A percentile compares a stretch with the other conserved stretches of the same genome.
Evolutionary conservation across 2,329 filamentous ascomycete genomes (phyloP).

Genomic region (Aureobasidium sp.): DNA sequence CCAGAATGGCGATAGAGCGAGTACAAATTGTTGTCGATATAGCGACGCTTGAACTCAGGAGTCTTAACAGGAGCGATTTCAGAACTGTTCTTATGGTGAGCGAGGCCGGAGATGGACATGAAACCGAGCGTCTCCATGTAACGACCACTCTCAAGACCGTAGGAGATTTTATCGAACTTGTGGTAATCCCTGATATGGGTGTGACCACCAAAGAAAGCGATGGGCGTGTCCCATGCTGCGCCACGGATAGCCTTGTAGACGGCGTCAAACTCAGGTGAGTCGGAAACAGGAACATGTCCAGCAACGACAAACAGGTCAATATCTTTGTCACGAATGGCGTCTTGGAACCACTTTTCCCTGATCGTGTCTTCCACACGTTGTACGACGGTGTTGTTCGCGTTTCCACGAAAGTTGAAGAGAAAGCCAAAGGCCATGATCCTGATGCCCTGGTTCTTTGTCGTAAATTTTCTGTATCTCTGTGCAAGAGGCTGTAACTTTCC

Average conservation of each 20-base stretch:
- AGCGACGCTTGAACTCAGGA: conserved; percentile 61
- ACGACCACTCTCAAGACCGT: conserved; percentile 75
- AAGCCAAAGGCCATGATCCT: conserved; percentile 86
- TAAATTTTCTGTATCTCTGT: conserved; percentile 78
- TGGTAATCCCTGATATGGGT: conserved; percentile 80
- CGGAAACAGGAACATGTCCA: conserved; percentile 72
- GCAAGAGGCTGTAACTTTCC: conserved; percentile 68
- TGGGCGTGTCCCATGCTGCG: conserved; percentile 70
- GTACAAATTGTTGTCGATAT: conserved; percentile 89
- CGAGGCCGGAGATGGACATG: conserved; percentile 70
- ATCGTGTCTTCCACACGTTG: conserved; percentile 72
- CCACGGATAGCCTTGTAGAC: conserved; percentile 73
- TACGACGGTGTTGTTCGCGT: conserved; percentile 84
- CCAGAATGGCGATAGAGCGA: conserved; percentile 76
- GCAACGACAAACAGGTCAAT: conserved; percentile 80
- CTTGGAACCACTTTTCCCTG: conserved; percentile 79
- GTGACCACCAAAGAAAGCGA: conserved; percentile 88
- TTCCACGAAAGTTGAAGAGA: conserved; percentile 84
- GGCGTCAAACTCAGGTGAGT: conserved; percentile 65
- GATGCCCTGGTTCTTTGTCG: conserved; percentile 79
- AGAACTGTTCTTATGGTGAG: conserved; percentile 28
- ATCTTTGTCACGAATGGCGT: conserved; percentile 68
- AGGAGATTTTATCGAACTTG: conserved; percentile 68
- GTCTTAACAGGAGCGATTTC: conserved; percentile 21
- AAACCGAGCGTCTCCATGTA: conserved; percentile 96